phyloP scores from a whole-genome alignment of 2,329 filamentous ascomycete species.

The Aspergillus sp. region DNA sequence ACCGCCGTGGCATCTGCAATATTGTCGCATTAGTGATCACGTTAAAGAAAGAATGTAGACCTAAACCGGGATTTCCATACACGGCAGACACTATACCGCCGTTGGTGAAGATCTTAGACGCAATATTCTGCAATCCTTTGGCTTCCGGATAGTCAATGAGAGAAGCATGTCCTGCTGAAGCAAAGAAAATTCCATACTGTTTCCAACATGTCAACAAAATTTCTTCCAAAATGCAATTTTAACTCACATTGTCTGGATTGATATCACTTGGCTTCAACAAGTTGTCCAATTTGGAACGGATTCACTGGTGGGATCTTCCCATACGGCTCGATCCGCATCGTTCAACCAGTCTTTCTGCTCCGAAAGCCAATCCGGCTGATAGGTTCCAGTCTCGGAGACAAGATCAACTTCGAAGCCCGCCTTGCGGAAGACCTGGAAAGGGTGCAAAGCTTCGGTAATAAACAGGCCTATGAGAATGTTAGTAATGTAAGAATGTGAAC shows the following conservation, averaged over 20 bases:
- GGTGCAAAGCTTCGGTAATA: slow-evolving; percentile 7
- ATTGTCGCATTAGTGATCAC: not conserved
- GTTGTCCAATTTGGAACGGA: slow-evolving; percentile 31
- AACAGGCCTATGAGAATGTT: slow-evolving; percentile 1
- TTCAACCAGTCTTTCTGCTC: slow-evolving; percentile 33
- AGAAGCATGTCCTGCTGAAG: slow-evolving; percentile 39
- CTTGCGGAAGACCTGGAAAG: slow-evolving; percentile 11
- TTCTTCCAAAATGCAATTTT: not conserved
- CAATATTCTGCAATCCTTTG: slow-evolving; percentile 23
- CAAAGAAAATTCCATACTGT: slow-evolving; percentile 39
- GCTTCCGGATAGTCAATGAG: slow-evolving; percentile 42
- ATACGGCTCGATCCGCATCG: slow-evolving; percentile 30
- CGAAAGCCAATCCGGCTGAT: slow-evolving; percentile 33
- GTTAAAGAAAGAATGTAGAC: not conserved
- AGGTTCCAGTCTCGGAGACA: slow-evolving; percentile 39
- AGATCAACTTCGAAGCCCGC: slow-evolving; percentile 42
- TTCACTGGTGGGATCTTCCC: slow-evolving; percentile 29
- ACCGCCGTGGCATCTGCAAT: slow-evolving; percentile 35
- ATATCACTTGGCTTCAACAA: slow-evolving; percentile 27
- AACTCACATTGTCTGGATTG: slow-evolving; percentile 17
- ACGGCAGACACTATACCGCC: slow-evolving; percentile 35
- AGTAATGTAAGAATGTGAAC: not conserved
- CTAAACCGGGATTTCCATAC: slow-evolving; percentile 12
- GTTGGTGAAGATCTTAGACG: slow-evolving; percentile 25
- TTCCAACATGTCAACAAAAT: not conserved